These are phyloP conservation scores for Vigna hirtella DNA, from an alignment of 306 rosid genomes.

Conservation along the genomic window DNA sequence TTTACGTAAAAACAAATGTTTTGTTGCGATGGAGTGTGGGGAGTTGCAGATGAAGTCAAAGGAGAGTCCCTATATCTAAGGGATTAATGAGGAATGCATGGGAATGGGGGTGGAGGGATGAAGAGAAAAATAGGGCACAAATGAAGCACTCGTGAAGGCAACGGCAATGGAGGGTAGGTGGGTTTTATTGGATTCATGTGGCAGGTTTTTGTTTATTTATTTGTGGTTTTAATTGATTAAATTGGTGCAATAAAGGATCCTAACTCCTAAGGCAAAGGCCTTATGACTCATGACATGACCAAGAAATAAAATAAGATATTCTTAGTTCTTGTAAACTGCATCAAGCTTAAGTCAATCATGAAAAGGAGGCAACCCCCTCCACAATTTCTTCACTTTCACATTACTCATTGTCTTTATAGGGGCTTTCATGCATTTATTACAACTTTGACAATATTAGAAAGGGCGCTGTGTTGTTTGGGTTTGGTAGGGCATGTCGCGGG, in stretches of 20 bases:
- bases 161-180: slow-evolving; percentile 66
- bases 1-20: slow-evolving; percentile 31
- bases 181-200: slow-evolving; percentile 67
- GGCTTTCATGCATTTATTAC: slow-evolving; percentile 37
- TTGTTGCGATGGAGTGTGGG: slow-evolving; percentile 42
- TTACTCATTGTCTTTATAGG: not conserved
- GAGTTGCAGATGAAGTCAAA: slow-evolving; percentile 53
- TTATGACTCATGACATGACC: not conserved
- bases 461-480: slow-evolving; percentile 5
- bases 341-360: slow-evolving; percentile 34
- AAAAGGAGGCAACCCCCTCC: slow-evolving; percentile 25
- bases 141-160: slow-evolving; percentile 89
- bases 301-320: slow-evolving; percentile 12
- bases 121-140: slow-evolving; percentile 38
- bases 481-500: slow-evolving; percentile 43
- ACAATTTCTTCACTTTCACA: slow-evolving; percentile 24
- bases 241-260: not conserved
- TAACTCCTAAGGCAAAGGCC: slow-evolving; percentile 7
- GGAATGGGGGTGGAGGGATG: slow-evolving; percentile 21
- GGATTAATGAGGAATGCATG: slow-evolving; percentile 47
- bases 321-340: slow-evolving; percentile 12
- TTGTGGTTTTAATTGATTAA: slow-evolving; percentile 28
- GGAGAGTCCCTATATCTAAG: slow-evolving; percentile 54
- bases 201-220: slow-evolving; percentile 32
- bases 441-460: slow-evolving; percentile 31